Evolutionary conservation across 2,329 filamentous ascomycete genomes (phyloP).

Genomic region (Penicillium brasilianum): DNA sequence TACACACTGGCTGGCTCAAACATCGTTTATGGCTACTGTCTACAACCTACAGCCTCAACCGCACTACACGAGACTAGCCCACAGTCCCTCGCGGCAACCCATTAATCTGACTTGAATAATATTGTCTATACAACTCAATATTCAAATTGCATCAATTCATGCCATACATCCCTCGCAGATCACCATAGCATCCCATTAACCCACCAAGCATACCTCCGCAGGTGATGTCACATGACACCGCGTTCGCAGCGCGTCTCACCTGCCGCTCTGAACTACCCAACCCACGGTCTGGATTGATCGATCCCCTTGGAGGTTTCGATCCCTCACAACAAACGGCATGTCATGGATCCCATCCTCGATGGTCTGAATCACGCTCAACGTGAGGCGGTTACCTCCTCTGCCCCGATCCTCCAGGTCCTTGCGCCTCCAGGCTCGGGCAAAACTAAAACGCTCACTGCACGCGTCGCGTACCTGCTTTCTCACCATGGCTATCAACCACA

Average conservation of each 20-base stretch:
- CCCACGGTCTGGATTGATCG: not conserved
- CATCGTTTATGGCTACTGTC: not conserved
- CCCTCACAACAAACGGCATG: constrained; percentile 17
- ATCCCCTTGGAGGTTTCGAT: not conserved
- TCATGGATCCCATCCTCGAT: constrained; percentile 61
- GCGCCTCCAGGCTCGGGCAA: constrained; percentile 77
- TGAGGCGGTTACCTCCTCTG: constrained; percentile 66
- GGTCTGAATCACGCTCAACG: constrained; percentile 69
- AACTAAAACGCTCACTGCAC: constrained; percentile 91
- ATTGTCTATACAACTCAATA: not conserved
- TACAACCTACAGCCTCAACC: not conserved
- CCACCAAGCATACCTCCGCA: not conserved
- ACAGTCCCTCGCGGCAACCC: not conserved
- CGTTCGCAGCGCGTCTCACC: constrained; percentile 30
- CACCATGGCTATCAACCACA: constrained; percentile 74
- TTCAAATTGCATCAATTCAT: not conserved
- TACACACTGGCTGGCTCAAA: not conserved
- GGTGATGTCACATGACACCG: constrained; percentile 38
- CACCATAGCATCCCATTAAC: not conserved
- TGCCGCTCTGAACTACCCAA: constrained; percentile 8
- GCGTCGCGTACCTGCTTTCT: constrained; percentile 85
- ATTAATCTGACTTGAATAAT: not conserved
- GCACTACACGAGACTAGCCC: not conserved
- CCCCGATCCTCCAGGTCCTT: constrained; percentile 65
- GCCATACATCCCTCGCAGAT: not conserved